Evolutionary conservation across 2,329 filamentous ascomycete genomes (phyloP), one percentile per base, ranked within the genome.

Genomic region (Exophiala spinifera): DNA sequence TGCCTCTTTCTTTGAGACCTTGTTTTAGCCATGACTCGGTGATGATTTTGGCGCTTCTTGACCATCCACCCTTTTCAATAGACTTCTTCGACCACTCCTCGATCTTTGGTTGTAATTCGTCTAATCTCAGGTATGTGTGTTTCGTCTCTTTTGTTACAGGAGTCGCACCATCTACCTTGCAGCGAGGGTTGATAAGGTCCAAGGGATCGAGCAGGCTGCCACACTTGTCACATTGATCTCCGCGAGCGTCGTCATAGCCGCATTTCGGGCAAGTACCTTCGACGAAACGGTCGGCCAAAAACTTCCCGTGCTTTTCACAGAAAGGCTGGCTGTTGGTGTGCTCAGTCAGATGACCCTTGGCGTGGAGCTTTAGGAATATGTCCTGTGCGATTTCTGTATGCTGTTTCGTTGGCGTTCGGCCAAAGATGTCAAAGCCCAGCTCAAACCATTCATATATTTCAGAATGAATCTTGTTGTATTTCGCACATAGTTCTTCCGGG

Each of bases 371-470:
- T 52, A 79, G 76, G 73, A 97, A 97, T 62, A 97, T 91, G 60
- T 89, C 84, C 73, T 97, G 94, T 8, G 91, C 89, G 65, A 99
- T 97, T 63, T 90, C 83, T 19, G 91, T 96, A 73, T 97, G 94
- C 66, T 94, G 83, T 51, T 82, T 74, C 15, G 92, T 97, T 2
- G 91, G 90, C 4, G 94, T 97, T 56, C 91, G 87, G 59, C 91
- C 94, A 69, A 97, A 99, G 72, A 91, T 86, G 74, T 97, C 92
- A 69, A 97, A 97, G 55, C 82, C 85, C 67, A 97, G 92, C 68
- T 91, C 84, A 76, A 99, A 99, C 90, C 92, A 96, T 71, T 95
- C 83, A 73, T 97, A 97, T 62, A 96, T 87, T 46, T 88, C 89
- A 65, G 90, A 85, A 74, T 96, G 92, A 55, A 95, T 84, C 65